Base-by-base conservation (phyloP, 352 stramenopile species). In the Phytopythium litorale region DNA sequence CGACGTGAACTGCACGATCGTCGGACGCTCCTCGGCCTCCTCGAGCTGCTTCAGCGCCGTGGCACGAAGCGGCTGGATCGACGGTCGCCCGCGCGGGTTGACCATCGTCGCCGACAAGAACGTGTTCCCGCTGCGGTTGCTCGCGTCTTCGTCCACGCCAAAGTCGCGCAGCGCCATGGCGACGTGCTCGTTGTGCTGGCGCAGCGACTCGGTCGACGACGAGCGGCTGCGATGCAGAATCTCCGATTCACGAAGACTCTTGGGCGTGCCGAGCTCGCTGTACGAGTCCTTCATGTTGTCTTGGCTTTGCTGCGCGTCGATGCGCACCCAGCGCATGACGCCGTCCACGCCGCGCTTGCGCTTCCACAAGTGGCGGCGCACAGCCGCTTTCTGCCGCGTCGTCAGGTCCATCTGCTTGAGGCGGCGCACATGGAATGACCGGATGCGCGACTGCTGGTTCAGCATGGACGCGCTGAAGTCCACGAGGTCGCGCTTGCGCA, bases 321-420 rank as follows among this genome's bases (percentile, higher is more conserved):
- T 92, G 38, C 84, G 77, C 55, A 92, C 77, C 85, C 85, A 94
- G 28, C 81, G 81, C 76, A 94, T 86, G 45, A 81, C 63, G 32
- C 85, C 85, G 58, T 94, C 85, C 43, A 75, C 70, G 18, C 83
- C 83, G 8, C 81, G 75, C 59, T 92, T 90, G 23, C 85, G 70
- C 63, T 82, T 78, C 85, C 85, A 94, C 37, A 94, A 64, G 45
- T 92, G 83, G 9, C 85, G 78, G 4, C 85, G 78, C 69, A 92
- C 79, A 1, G 83, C 85, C 1, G 83, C 85, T 58, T 92, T 94
- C 52, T 94, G 85, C 9, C 85, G 73, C 15, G 83, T 79, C 11
- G 83, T 92, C 30, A 94, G 72, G 50, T 94, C 79, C 84, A 93
- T 92, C 54, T 93, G 84, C 74, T 94, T 92, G 53, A 94, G 80